A percentile compares a stretch with the other conserved stretches of the same genome.
Evolutionary conservation across 1,284 basidiomycete species (phyloP).

Genomic region (Filobasidium uniguttulatum): DNA sequence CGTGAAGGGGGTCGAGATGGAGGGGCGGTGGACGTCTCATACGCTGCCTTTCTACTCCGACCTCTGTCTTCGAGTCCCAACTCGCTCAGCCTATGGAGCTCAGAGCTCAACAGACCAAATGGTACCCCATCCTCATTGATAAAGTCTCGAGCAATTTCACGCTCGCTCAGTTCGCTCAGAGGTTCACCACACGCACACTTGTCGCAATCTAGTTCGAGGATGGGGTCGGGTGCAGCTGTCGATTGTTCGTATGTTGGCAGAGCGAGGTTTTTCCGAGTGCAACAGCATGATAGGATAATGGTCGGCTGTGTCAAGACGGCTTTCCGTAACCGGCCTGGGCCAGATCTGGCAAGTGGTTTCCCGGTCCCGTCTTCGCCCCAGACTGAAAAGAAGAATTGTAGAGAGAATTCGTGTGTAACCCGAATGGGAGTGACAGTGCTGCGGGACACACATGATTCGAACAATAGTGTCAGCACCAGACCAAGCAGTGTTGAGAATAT

Average conservation of each 20-base stretch:
- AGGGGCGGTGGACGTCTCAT: no score
- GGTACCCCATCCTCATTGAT: constrained; percentile 3
- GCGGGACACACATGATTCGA: neutral
- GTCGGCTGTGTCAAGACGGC: constrained; percentile 9
- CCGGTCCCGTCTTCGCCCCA: constrained; percentile 15
- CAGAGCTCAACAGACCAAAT: neutral
- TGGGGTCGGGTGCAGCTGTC: constrained; percentile 5
- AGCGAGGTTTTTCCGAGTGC: constrained; percentile 14
- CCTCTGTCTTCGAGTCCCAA: no score
- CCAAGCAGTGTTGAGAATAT: no score
- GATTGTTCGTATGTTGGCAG: constrained; percentile 13
- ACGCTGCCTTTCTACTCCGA: no score
- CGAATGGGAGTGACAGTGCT: constrained; percentile 14
- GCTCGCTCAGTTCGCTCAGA: constrained; percentile 10
- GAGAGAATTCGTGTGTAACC: constrained; percentile 13
- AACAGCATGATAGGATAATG: constrained; percentile 13
- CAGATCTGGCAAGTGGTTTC: constrained; percentile 6
- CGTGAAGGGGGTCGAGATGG: no score
- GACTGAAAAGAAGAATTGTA: constrained; percentile 14
- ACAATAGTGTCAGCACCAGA: no score
- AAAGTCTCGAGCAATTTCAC: constrained; percentile 13
- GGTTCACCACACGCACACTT: constrained; percentile 15
- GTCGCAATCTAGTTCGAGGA: constrained; percentile 11
- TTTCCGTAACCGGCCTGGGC: constrained; percentile 13
- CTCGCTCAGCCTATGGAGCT: no score